A percentile compares a stretch with the other conserved stretches of the same genome.
Conservation (phyloP, 345 rosid genomes). For the Lagerstroemia speciosa region DNA sequence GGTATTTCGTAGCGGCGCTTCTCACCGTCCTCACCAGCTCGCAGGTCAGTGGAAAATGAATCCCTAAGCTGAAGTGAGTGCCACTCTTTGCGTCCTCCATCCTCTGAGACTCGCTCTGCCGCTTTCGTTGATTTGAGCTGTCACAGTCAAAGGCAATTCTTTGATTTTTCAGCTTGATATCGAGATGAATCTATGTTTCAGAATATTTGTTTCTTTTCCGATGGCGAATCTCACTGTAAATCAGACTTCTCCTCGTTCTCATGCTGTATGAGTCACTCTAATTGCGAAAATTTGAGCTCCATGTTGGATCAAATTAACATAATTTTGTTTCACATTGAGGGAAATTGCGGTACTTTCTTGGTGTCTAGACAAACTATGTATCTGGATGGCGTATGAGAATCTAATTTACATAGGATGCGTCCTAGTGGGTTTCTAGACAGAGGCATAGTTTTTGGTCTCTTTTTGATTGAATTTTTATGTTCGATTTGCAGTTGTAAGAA, state of each 20-base stretch:
- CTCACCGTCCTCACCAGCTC: constrained; percentile 48
- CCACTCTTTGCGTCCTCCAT: neutral
- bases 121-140: neutral
- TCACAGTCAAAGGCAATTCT: neutral
- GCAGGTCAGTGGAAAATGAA: constrained; percentile 23
- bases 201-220: neutral
- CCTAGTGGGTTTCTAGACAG: neutral
- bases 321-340: neutral
- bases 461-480: neutral
- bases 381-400: neutral
- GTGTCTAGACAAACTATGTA: neutral
- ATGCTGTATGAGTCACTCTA: neutral
- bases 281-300: neutral
- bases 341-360: neutral
- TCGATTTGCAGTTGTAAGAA: neutral
- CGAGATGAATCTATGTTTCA: neutral
- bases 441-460: neutral
- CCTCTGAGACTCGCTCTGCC: neutral
- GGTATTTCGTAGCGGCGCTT: constrained; percentile 41
- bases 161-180: neutral
- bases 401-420: neutral
- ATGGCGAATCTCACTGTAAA: neutral
- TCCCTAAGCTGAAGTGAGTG: neutral
- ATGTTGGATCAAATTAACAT: neutral
- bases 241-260: neutral